Evolutionary conservation across 2,329 filamentous ascomycete genomes (phyloP).

Genomic region (Colletotrichum tanaceti): DNA sequence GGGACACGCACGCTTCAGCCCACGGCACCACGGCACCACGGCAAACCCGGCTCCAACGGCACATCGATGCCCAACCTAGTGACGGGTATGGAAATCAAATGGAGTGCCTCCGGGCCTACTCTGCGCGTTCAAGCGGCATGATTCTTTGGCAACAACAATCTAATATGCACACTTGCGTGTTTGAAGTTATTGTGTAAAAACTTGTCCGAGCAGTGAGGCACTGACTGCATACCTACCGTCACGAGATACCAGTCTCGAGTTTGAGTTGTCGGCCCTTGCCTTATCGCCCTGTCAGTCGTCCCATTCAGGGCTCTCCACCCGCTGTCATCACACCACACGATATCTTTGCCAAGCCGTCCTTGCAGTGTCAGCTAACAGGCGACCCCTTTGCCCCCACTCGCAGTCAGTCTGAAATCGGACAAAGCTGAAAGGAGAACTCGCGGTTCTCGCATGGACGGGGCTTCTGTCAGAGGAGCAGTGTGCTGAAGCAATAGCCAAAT

Average conservation of each 20-base stretch:
- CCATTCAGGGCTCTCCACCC: background rate
- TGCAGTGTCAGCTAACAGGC: constrained; percentile 13
- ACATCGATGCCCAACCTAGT: background rate
- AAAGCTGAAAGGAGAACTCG: background rate
- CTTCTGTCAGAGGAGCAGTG: constrained; percentile 12
- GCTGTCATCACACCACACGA: background rate
- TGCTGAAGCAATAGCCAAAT: background rate
- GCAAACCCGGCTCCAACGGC: constrained; percentile 9
- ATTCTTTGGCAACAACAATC: background rate
- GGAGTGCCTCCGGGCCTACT: background rate
- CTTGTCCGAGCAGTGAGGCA: background rate
- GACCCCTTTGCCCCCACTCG: background rate
- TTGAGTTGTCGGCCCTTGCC: background rate
- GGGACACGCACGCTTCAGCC: constrained; percentile 9
- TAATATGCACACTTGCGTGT: background rate
- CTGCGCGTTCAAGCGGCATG: background rate
- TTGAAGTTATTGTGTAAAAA: background rate
- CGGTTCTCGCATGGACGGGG: background rate
- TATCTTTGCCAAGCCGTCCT: constrained; percentile 24
- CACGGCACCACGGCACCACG: background rate
- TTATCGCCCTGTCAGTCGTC: background rate
- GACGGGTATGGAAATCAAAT: background rate
- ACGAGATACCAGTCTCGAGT: background rate
- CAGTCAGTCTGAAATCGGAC: background rate
- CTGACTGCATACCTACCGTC: background rate